Base-by-base conservation (phyloP, 1,139 yeast genomes). In the Saccharomyces hybrid region DNA sequence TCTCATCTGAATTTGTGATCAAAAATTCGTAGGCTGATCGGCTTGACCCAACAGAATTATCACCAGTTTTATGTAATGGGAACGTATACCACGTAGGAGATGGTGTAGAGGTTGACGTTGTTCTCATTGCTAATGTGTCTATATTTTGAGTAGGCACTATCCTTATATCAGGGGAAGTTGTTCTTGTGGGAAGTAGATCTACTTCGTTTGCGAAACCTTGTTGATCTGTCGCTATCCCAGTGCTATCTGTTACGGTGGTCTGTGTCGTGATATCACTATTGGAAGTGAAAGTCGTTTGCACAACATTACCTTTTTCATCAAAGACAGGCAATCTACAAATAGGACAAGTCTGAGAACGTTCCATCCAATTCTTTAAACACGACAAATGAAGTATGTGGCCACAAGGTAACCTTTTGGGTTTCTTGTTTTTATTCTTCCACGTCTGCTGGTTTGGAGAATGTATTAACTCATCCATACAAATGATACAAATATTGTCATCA, bases 321-420 rank as follows among this genome's bases (percentile, higher is more conserved):
- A 78, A 75, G 2, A 90, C 96, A n/a, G 85, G 81, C 20, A 85
- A 75, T 60, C 97, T 77, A 70, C 98, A 93, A 55, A 91, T 82
- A 0, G 99, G 99, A 72, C 99, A 93, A 29, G 83, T 81, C 62
- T 86, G 95, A 0, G 96, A 88, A 60, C 96, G 78, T 65, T 88
- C 96, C 61, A 93, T 75, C 99, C 99, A 93, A 62, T 88, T 87
- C 65, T 88, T 87, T 59, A 93, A 77, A 69, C 99, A 93, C 2
- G 96, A 93, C 73, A 86, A 75, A 68, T 93, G 99, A 57, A 93
- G 76, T 54, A 89, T 85, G 70, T 93, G 99, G 20, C 88, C 86
- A 73, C 99, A 93, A 1, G 76, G 76, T 53, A 93, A 75, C 64
- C 79, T 85, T 68, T 89, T 89, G 2, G 98, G 96, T 49, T 73